Percentiles rank a stretch among this genome's conserved stretches.
Conservation (phyloP, 2,329 filamentous ascomycete genomes). For the Immersiporthe knoxdaviesiana region DNA sequence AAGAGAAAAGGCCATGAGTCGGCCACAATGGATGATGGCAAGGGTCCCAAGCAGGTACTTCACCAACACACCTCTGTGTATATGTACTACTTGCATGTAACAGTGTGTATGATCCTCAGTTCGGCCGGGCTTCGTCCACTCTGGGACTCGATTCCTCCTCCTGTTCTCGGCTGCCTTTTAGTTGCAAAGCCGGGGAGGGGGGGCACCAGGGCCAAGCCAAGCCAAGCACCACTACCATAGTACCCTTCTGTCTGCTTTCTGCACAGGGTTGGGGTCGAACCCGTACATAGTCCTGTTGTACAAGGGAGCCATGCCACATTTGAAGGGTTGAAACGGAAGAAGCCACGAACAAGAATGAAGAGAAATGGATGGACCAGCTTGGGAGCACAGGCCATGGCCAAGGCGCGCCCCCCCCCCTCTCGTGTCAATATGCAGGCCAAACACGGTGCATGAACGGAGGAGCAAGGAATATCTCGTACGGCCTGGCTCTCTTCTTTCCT, state of each 20-base stretch:
- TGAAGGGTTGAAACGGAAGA: not conserved
- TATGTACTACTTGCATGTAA: no score
- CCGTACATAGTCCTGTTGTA: no score
- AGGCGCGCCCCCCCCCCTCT: no score
- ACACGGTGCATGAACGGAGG: slow-evolving; percentile 5
- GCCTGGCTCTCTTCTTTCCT: not conserved
- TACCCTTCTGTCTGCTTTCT: not conserved
- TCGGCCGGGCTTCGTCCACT: not conserved
- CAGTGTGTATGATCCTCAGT: not conserved
- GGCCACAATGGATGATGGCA: not conserved
- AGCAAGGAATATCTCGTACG: not conserved
- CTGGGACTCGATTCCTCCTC: not conserved
- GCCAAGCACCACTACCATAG: no score
- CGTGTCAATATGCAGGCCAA: slow-evolving; percentile 4
- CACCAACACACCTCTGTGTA: no score
- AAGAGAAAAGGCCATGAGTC: not conserved
- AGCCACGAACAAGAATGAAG: not conserved
- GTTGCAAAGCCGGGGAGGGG: not conserved
- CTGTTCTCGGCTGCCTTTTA: not conserved
- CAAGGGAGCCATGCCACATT: no score
- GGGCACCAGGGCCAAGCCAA: not conserved
- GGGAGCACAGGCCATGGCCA: not conserved
- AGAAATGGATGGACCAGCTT: not conserved
- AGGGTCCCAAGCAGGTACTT: not conserved
- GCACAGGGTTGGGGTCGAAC: not conserved